Evolutionary conservation across 2,329 filamentous ascomycete species (phyloP).

Genomic region (Scopulariopsis brevicaulis): DNA sequence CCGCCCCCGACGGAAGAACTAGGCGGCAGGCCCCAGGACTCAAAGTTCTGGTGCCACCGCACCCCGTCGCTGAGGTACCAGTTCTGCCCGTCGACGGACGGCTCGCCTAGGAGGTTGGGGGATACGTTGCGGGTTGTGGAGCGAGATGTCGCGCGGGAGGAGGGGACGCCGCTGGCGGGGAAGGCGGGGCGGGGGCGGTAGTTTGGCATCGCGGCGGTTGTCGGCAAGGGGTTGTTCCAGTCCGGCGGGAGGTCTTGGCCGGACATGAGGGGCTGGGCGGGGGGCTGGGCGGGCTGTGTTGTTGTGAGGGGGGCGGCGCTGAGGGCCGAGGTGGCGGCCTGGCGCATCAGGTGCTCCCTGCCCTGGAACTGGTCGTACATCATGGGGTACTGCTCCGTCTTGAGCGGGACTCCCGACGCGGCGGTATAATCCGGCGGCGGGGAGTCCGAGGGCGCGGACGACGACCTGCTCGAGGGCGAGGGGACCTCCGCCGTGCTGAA

Average conservation of each 20-base stretch:
- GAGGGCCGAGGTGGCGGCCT: not conserved
- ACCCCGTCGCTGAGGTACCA: conserved; percentile 48
- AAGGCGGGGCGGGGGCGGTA: not conserved
- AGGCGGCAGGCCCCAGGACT: conserved; percentile 29
- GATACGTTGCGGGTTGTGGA: conserved; percentile 6
- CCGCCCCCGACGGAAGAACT: not conserved
- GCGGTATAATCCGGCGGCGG: conserved; percentile 14
- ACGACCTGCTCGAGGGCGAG: conserved; percentile 26
- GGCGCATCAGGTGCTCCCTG: not conserved
- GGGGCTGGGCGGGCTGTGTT: not conserved
- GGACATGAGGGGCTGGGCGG: not conserved
- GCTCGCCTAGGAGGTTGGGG: conserved; percentile 1
- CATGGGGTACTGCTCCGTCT: conserved; percentile 6
- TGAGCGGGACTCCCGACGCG: conserved; percentile 5
- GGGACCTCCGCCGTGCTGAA: conserved; percentile 52
- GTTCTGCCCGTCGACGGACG: conserved; percentile 36
- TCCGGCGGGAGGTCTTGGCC: not conserved
- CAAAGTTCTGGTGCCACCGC: conserved; percentile 47
- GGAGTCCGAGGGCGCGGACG: conserved; percentile 9
- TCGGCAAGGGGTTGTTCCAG: not conserved
- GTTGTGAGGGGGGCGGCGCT: not conserved
- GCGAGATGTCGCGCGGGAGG: not conserved
- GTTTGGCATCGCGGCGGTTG: not conserved
- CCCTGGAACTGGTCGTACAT: conserved; percentile 6
- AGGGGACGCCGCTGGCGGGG: not conserved